Conservation (phyloP, 1,284 basidiomycete species). For the Ceratobasidium theobromae region DNA sequence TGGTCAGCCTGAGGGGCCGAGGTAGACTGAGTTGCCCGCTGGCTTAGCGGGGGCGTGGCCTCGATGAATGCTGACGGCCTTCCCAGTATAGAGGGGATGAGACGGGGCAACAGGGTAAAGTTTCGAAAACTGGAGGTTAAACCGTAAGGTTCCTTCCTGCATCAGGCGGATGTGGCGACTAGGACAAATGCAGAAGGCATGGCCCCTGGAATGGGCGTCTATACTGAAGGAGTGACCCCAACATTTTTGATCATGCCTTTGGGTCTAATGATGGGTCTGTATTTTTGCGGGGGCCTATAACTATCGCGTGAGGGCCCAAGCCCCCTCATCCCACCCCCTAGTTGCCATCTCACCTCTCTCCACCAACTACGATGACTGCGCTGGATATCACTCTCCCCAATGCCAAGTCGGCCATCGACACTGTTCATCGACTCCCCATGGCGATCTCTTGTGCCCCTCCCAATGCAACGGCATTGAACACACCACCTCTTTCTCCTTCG, state of each 20-base stretch:
- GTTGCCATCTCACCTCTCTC: neutral
- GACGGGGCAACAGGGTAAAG: conserved; percentile 1
- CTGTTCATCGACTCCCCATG: conserved; percentile 1
- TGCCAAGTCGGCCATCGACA: neutral
- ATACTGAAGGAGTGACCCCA: neutral
- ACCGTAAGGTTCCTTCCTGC: neutral
- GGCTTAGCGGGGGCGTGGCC: too few relatives aligned
- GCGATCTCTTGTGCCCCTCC: neutral
- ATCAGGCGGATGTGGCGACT: neutral
- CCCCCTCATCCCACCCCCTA: neutral
- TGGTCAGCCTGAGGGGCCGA: too few relatives aligned
- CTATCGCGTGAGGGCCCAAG: neutral
- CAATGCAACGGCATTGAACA: neutral
- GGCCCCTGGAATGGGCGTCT: conserved; percentile 16
- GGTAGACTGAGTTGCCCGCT: too few relatives aligned
- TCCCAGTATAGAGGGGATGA: neutral
- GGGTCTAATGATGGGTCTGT: neutral
- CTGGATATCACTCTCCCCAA: neutral
- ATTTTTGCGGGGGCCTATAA: conserved; percentile 2
- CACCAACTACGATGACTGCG: conserved; percentile 5
- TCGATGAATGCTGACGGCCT: too few relatives aligned
- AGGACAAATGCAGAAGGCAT: conserved; percentile 23
- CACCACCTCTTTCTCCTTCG: conserved; percentile 15
- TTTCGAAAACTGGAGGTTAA: neutral
- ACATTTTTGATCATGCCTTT: conserved; percentile 6